Base-by-base conservation (phyloP, 2,329 filamentous ascomycete species). In the Ceratocystis harringtonii region DNA sequence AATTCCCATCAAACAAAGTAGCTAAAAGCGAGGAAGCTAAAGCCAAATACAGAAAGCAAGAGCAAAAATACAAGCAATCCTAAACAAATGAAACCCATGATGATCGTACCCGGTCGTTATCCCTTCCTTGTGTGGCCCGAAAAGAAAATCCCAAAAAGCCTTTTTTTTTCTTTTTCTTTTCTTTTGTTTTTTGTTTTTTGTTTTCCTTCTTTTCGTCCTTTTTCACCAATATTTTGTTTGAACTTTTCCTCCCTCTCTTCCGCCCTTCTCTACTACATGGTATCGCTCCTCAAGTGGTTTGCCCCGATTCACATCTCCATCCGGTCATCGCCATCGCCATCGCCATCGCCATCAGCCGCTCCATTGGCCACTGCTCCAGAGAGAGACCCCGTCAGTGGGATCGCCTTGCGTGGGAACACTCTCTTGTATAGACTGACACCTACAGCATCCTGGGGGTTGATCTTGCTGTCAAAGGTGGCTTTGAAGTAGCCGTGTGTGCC, bases 401-500 rank as follows among this genome's bases (percentile, higher is more conserved):
- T 72, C 19, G 90, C 85, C 68, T 80, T 80, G 67, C 92, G 81
- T 6, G 94, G 94, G 81, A 87, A 94, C 68, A 92, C 85, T 25
- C 89, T 79, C 81, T 94, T 94, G 73, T 92, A 94, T 72, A 94
- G 73, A 76, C 90, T 95, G 69, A 97, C 88, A 62, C 90, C 94
- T 60, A 99, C 85, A 2, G 91, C 86, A 76, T 99, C 94, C 77
- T 96, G 89, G 1, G 94, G 92, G 75, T 96, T 97, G 74, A 99
- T 92, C 73, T 88, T 89, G 12, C 87, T 90, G 74, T 99, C 95
- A 77, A 99, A 99, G 1, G 88, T 96, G 12, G 94, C 94, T 81
- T 99, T 99, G 83, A 97, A 97, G 78, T 99, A 99, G n/a, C 94
- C 94, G 75, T 99, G 94, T 44, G 94, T 99, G 71, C 94, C 94